Evolutionary conservation across 2,329 filamentous ascomycete genomes (phyloP).

Genomic region (Beauveria caledonica): DNA sequence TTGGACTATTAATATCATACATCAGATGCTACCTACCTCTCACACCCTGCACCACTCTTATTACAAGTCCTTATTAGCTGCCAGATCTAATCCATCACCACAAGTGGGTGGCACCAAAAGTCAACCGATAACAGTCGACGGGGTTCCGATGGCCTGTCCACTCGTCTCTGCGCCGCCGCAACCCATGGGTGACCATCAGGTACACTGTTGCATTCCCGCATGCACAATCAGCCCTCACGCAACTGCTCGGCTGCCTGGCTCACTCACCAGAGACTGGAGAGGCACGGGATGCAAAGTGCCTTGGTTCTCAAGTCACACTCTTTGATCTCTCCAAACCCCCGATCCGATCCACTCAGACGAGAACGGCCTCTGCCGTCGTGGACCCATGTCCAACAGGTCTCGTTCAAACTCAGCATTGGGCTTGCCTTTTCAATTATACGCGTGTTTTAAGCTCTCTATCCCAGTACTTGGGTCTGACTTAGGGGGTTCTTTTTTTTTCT

Average conservation of each 20-base stretch:
- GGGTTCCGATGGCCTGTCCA: background rate
- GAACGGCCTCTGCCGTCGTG: background rate
- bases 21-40: background rate
- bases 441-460: background rate
- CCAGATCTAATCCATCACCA: background rate
- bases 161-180: background rate
- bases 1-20: slow-evolving; percentile 2
- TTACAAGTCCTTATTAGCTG: background rate
- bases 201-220: background rate
- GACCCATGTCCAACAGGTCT: background rate
- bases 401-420: background rate
- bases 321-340: background rate
- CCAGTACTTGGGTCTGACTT: background rate
- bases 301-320: background rate
- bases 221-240: background rate
- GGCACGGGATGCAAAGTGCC: background rate
- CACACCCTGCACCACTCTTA: background rate
- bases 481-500: background rate
- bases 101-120: background rate
- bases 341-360: slow-evolving; percentile 4
- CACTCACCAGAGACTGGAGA: too few species aligned
- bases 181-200: background rate
- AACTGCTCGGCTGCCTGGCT: too few species aligned
- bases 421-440: background rate
- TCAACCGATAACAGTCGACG: background rate